Base-by-base conservation (phyloP, 768 basidiomycete genomes). In the Rossbeevera mucosa region DNA sequence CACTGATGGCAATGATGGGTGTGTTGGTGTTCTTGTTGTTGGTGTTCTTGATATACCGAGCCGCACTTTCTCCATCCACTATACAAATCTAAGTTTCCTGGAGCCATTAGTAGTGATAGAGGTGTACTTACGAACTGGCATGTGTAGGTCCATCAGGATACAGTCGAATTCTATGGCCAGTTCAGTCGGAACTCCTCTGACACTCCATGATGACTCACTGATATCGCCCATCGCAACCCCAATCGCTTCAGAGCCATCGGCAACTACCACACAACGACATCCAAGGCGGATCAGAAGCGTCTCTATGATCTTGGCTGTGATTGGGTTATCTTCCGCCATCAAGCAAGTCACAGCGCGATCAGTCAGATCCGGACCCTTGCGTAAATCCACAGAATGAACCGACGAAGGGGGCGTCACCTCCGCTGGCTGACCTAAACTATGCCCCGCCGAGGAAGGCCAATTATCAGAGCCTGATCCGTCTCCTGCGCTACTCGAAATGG, bases 151-250 rank as follows among this genome's bases (percentile, higher is more conserved):
- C 86, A 94, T 94, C 59, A 97, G 77, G 65, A 96, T 94, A 58
- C 90, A 89, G 64, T 96, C 94, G 65, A 96, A 96, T 72, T 93
- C 94, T 95, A 67, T 26, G 20, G 29, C 28, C 42, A 64, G 54
- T 7, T 21, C 14, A 42, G 14, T 22, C 41, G 6, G 41, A 9
- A 8, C 28, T 16, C 14, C 29, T 24, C 24, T 24, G 16, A 5
- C 41, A 24, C 9, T 31, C 0, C 11, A 9, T 2, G 8, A 28
- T 26, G 13, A 81, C 91, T 73, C 66, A 96, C 94, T 93, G 72
- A 97, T 96, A 64, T 94, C 93, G 43, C 93, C 92, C 83, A 96
- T 94, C 3, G 94, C 94, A 46, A 97, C 91, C 58, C 94, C 92
- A 63, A 98, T 87, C 20, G 96, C 96, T 70, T 96, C 93, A 5